Base-by-base conservation (phyloP, 208 protist genomes). In the Phytomonas sp. region DNA sequence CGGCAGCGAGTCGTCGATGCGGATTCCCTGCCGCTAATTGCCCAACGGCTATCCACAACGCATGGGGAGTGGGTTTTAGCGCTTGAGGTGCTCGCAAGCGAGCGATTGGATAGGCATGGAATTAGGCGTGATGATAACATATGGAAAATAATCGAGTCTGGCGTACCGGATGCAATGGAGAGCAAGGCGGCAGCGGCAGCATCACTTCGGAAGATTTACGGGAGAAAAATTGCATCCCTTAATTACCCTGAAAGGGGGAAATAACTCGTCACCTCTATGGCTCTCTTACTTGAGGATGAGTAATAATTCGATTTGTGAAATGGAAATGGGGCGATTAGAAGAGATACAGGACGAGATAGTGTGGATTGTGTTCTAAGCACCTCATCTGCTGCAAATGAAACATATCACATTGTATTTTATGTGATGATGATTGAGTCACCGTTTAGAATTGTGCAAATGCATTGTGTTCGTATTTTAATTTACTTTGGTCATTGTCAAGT, bases 1-100 rank as follows among this genome's bases (percentile, higher is more conserved):
- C 80, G 82, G n/a, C 82, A 88, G 72, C 74, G 80, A 28, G 78
- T 86, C 0, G 17, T 95, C 6, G 80, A 91, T 72, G 85, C 79
- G 66, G 79, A 82, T 61, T 87, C 86, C 0, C 76, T 95, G 6
- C 87, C 80, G 0, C 66, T 95, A n/a, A 68, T 95, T 2, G 30
- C 92, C 6, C 89, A 95, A 71, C 77, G 80, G 13, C 78, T 87
- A 3, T 80, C 78, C 11, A 68, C 74, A 3, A 70, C 59, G 60
- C 70, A 62, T 7, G 77, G 80, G 11, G 77, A 83, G 34, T 95
- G 89, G 89, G 63, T 73, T 34, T 65, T 85, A 13, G 86, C 89
- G 8, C 71, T 95, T 31, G 73, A 68, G 4, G 75, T 92, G 1
- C 60, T 92, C 36, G 70, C 81, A 59, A 87, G 83, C 68, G 63